Evolutionary conservation across 164 flowering plant genomes (phyloP).

Genomic region (Vitis rupestris): DNA sequence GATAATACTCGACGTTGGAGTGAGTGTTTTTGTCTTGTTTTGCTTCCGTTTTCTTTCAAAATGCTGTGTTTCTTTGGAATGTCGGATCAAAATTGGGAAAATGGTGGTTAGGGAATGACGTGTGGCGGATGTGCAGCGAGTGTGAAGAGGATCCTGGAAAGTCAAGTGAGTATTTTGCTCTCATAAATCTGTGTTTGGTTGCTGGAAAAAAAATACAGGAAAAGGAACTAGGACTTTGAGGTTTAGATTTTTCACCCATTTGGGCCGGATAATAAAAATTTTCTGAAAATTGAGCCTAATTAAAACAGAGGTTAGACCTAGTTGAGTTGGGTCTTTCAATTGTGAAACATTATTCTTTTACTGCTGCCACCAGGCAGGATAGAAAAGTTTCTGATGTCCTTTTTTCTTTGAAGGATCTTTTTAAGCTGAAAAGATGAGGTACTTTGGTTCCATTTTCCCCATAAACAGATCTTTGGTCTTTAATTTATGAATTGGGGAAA

Average conservation of each 20-base stretch:
- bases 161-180: conserved; percentile 52
- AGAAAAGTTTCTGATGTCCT: too few relatives aligned
- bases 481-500: too few relatives aligned
- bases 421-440: too few relatives aligned
- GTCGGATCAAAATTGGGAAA: too few relatives aligned
- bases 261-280: not conserved
- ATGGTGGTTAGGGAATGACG: conserved; percentile 67
- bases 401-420: too few relatives aligned
- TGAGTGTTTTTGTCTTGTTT: conserved; percentile 27
- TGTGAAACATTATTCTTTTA: too few relatives aligned
- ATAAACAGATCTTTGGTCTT: too few relatives aligned
- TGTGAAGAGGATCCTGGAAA: conserved; percentile 82
- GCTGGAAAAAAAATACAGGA: not conserved
- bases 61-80: not conserved
- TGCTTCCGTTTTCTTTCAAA: not conserved
- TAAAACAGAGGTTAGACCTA: not conserved
- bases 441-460: too few relatives aligned
- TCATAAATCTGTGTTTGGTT: not conserved
- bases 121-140: conserved; percentile 94
- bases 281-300: not conserved
- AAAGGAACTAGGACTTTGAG: not conserved
- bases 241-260: too few relatives aligned
- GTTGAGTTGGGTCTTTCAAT: too few relatives aligned
- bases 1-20: conserved; percentile 83
- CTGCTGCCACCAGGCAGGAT: too few relatives aligned